phyloP scores from a whole-genome alignment of 805 yeast species.

The Cyberlindnera saturnus region DNA sequence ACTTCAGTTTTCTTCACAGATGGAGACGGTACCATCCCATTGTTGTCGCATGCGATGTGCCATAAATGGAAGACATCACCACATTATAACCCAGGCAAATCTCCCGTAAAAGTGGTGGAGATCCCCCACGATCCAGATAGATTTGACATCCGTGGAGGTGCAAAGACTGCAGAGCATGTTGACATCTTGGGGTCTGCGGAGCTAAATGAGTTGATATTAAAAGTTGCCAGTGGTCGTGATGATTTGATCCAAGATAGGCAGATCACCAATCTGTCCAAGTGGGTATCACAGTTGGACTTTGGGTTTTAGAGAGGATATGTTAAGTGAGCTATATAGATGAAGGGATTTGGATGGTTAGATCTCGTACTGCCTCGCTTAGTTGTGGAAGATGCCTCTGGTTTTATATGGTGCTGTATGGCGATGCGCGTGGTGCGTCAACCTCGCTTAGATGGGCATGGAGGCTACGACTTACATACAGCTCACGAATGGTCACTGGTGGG shows the following conservation, averaged over 20 bases:
- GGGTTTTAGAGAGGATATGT: slow-evolving; percentile 7
- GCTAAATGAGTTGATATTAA: slow-evolving; percentile 76
- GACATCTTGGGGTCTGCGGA: slow-evolving; percentile 93
- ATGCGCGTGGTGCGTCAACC: too few species aligned
- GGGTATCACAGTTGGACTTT: slow-evolving; percentile 36
- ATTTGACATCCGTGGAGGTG: slow-evolving; percentile 95
- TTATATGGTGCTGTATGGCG: too few species aligned
- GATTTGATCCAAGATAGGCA: slow-evolving; percentile 54
- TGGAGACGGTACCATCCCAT: slow-evolving; percentile 94
- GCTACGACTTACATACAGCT: too few species aligned
- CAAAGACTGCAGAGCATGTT: slow-evolving; percentile 96
- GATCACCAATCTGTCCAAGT: slow-evolving; percentile 53
- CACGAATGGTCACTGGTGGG: too few species aligned
- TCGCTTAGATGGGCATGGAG: too few species aligned
- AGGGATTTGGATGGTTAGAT: neutral
- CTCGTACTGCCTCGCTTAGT: too few species aligned
- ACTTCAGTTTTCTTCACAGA: slow-evolving; percentile 78
- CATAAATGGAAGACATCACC: slow-evolving; percentile 80
- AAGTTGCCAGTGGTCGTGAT: slow-evolving; percentile 80
- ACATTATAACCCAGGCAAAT: slow-evolving; percentile 73
- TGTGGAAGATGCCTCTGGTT: too few species aligned
- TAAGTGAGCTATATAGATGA: neutral
- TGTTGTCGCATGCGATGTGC: slow-evolving; percentile 83
- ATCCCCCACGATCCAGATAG: slow-evolving; percentile 89
- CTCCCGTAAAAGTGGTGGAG: slow-evolving; percentile 76